Conservation (phyloP, 257 asterid genomes). For the Scutellaria galericulata region DNA sequence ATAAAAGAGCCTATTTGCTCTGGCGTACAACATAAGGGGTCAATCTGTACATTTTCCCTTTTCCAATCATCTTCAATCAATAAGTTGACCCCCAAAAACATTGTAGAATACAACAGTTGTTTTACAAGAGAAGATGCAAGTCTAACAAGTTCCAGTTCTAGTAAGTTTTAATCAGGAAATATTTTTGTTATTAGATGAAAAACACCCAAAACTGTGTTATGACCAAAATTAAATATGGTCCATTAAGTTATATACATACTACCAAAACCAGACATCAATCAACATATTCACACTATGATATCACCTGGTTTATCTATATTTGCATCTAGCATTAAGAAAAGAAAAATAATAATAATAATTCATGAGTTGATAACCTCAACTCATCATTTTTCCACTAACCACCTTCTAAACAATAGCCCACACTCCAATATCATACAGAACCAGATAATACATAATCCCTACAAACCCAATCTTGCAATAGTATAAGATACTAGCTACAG, state of each 20-base stretch:
- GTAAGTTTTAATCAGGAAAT: neutral
- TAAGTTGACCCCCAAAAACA: neutral
- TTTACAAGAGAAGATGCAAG: neutral
- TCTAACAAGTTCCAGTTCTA: slow-evolving; percentile 16
- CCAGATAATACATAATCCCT: neutral
- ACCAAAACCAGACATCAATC: neutral
- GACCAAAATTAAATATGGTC: neutral
- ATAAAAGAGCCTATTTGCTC: too few relatives aligned
- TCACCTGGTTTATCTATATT: slow-evolving; percentile 18
- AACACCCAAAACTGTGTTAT: neutral
- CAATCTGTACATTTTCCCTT: too few relatives aligned
- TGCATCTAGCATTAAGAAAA: slow-evolving; percentile 17
- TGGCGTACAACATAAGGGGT: too few relatives aligned
- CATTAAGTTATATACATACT: neutral
- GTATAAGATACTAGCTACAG: slow-evolving; percentile 17
- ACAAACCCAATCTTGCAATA: neutral
- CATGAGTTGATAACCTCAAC: neutral
- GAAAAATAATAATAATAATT: neutral
- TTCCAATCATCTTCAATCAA: too few relatives aligned
- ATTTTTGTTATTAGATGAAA: too few relatives aligned
- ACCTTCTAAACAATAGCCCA: slow-evolving; percentile 6
- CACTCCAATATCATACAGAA: neutral
- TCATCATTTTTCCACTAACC: neutral
- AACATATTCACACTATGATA: slow-evolving; percentile 16
- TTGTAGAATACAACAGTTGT: neutral